Evolutionary conservation across 1,284 basidiomycete genomes (phyloP).

Genomic region (Ceratobasidium sp.): DNA sequence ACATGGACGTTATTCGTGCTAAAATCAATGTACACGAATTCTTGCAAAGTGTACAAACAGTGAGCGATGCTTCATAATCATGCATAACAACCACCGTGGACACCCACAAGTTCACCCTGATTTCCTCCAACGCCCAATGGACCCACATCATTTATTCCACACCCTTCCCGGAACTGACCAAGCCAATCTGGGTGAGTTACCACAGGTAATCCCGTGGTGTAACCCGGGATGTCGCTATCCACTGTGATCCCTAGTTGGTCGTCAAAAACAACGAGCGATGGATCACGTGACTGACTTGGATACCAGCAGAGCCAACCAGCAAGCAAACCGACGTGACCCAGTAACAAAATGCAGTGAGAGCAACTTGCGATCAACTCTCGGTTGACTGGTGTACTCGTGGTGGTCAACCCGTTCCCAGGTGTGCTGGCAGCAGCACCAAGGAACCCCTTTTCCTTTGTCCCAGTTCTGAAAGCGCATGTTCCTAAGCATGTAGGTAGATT

Average conservation of each 20-base stretch:
- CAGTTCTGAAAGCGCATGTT: no score
- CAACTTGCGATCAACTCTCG: no score
- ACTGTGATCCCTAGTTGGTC: slow-evolving; percentile 8
- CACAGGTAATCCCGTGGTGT: not conserved
- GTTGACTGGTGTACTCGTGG: no score
- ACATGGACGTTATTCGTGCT: not conserved
- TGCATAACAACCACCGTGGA: not conserved
- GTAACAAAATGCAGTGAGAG: no score
- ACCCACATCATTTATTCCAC: not conserved
- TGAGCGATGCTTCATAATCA: not conserved
- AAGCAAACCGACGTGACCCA: no score
- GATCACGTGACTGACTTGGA: no score
- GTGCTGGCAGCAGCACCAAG: no score
- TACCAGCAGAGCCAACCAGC: no score
- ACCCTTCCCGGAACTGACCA: not conserved
- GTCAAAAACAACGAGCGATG: no score
- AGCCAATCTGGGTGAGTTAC: not conserved
- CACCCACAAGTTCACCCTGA: slow-evolving; percentile 9
- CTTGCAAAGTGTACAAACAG: slow-evolving; percentile 10
- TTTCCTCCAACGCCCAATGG: not conserved
- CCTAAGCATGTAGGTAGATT: no score
- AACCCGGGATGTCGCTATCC: slow-evolving; percentile 16
- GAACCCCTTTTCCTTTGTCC: no score
- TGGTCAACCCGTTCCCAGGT: no score
- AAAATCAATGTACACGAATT: not conserved